A percentile compares a stretch with the other conserved stretches of the same genome.
These are phyloP conservation scores for Yarrowia sp. DNA, from an alignment of 805 yeast species.

Conservation along the genomic window DNA sequence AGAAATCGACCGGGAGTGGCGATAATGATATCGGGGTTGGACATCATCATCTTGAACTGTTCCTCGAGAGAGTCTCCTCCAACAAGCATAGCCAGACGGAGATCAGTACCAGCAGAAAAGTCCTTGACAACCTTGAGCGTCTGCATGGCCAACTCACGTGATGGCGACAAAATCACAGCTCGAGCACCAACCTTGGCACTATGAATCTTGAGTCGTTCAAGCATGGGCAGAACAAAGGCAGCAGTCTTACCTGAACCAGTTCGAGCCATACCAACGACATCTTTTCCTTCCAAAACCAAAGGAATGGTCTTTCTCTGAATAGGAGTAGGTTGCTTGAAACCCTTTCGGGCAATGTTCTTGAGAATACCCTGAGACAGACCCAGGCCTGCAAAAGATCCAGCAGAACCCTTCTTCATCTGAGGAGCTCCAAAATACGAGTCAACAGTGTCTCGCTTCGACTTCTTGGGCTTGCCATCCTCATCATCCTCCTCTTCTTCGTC, in stretches of 20 bases:
- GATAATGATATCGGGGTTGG: slow-evolving; percentile 88
- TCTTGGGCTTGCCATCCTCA: slow-evolving; percentile 32
- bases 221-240: slow-evolving; percentile 86
- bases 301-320: slow-evolving; percentile 97
- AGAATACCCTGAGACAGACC: slow-evolving; percentile 76
- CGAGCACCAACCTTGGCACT: slow-evolving; percentile 85
- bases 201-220: slow-evolving; percentile 80
- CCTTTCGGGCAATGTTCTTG: slow-evolving; percentile 72
- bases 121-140: slow-evolving; percentile 87
- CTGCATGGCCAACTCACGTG: slow-evolving; percentile 94
- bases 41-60: slow-evolving; percentile 88
- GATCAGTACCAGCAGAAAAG: slow-evolving; percentile 77
- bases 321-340: slow-evolving; percentile 94
- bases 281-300: slow-evolving; percentile 77
- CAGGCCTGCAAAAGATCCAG: slow-evolving; percentile 83
- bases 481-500: slow-evolving; percentile 40
- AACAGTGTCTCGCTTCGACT: not conserved
- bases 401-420: slow-evolving; percentile 36
- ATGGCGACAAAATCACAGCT: slow-evolving; percentile 87
- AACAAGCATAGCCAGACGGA: slow-evolving; percentile 75
- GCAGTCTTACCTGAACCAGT: slow-evolving; percentile 99
- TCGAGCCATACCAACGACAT: slow-evolving; percentile 99
- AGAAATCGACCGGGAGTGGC: slow-evolving; percentile 98
- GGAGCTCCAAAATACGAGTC: slow-evolving; percentile 32
- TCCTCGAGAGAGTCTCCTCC: slow-evolving; percentile 99